These are phyloP conservation scores for Dendrothele bispora DNA, from an alignment of 768 basidiomycete species.

Conservation along the genomic window DNA sequence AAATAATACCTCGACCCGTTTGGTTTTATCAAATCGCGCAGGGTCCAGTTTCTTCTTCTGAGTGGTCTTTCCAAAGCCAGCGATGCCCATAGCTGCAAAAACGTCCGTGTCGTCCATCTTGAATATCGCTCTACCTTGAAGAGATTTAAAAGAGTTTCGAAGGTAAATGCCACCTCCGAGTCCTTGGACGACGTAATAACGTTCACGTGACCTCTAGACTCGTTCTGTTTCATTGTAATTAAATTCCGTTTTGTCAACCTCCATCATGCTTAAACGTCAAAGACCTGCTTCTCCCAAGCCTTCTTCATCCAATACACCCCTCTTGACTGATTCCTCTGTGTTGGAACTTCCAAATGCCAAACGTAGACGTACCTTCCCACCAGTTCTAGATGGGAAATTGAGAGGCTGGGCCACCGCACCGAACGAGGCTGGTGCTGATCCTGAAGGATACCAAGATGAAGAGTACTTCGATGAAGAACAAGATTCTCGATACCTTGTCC, in stretches of 20 bases:
- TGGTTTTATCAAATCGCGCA: slow-evolving; percentile 77
- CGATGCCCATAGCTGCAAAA: slow-evolving; percentile 80
- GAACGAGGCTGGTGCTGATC: slow-evolving; percentile 23
- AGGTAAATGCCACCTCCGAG: neutral
- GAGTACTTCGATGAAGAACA: slow-evolving; percentile 31
- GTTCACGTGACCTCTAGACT: neutral
- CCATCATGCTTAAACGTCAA: slow-evolving; percentile 54
- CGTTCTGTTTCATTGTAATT: neutral
- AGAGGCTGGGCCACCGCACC: slow-evolving; percentile 43
- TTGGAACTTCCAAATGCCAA: slow-evolving; percentile 39
- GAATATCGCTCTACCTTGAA: too few species aligned
- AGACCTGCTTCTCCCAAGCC: slow-evolving; percentile 45
- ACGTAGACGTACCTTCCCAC: slow-evolving; percentile 53
- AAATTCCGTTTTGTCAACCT: neutral
- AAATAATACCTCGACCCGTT: slow-evolving; percentile 46
- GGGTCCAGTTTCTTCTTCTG: slow-evolving; percentile 71
- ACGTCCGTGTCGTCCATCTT: slow-evolving; percentile 65
- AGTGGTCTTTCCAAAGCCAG: slow-evolving; percentile 77
- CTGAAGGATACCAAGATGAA: slow-evolving; percentile 34
- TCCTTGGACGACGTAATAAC: neutral
- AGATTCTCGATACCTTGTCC: slow-evolving; percentile 9
- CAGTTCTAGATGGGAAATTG: slow-evolving; percentile 50
- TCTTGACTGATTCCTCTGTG: slow-evolving; percentile 26
- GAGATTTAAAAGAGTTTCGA: too few species aligned
- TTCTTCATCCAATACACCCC: slow-evolving; percentile 19